Evolutionary conservation across 1,284 basidiomycete species (phyloP), one percentile per base, ranked within the genome.

Genomic region (Heterobasidion occidentale): DNA sequence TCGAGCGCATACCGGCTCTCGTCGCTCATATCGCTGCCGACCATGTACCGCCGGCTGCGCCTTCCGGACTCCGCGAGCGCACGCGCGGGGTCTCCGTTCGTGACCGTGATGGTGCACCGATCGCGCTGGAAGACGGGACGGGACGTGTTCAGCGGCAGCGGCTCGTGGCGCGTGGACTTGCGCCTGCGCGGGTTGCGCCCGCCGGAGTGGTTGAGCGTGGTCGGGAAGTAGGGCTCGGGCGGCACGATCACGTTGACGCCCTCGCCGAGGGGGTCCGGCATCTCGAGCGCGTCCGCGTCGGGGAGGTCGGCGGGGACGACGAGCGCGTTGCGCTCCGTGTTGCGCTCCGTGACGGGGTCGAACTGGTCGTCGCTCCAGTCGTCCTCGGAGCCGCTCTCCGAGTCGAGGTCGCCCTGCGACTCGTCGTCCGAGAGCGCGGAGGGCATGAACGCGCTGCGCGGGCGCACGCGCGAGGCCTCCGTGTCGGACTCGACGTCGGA

Each of bases 21-120:
- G 63, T 97, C 91, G 61, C 90, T 94, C 64, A 98, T 70, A 77
- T 99, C 96, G 65, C 92, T 96, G 2, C 93, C 90, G 17, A 98
- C 88, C 7, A 98, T 78, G 70, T 98, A 99, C 48, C 80, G 79
- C 64, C 85, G 84, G 58, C 72, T 75, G 58, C 81, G 79, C 62
- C 88, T 78, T 35, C 77, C 80, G 17, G 69, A 73, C 57, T 71
- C 65, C 46, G 78, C 79, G 42, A 84, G 68, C 45, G 77, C 78
- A 0, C 67, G 74, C 42, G 77, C 80, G 0, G 91, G 90, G 60
- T 90, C 80, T 2, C 93, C 94, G 63, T 98, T 95, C 0, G 83
- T 90, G 53, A 98, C 71, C 0, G 84, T 88, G 63, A 98, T 91
- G 6, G 93, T 96, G 70, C 94, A 98, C 19, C 96, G 78, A 68